Conservation (phyloP, 1,139 yeast species). For the Blastobotrys elegans region DNA sequence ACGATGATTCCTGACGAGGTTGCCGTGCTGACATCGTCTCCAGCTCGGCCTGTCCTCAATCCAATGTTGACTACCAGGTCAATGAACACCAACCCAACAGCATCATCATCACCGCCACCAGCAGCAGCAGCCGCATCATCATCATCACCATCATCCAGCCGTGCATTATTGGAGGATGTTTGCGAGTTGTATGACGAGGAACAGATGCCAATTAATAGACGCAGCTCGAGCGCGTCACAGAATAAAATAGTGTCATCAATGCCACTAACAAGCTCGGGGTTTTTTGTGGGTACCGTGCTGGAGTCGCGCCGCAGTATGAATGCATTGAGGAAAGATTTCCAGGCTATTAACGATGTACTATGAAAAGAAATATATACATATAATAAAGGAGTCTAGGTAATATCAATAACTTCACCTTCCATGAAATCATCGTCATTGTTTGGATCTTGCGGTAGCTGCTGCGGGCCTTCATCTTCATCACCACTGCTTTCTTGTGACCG, state of each 20-base stretch:
- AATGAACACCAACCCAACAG: not conserved
- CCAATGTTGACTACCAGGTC: not conserved
- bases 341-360: not conserved
- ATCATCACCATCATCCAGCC: not conserved
- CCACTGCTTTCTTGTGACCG: not conserved
- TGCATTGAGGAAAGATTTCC: not conserved
- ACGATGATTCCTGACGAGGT: not conserved
- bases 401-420: conserved; percentile 6
- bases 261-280: conserved; percentile 13
- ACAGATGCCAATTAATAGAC: not conserved
- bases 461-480: conserved; percentile 8
- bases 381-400: too few species aligned
- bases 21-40: not conserved
- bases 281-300: conserved; percentile 12
- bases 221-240: not conserved
- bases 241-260: conserved; percentile 4
- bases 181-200: not conserved
- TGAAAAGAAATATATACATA: too few species aligned
- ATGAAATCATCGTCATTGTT: conserved; percentile 1
- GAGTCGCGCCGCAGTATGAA: conserved; percentile 9
- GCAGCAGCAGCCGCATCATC: too few species aligned
- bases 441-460: conserved; percentile 7
- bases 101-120: not conserved
- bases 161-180: not conserved
- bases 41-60: conserved; percentile 8